Evolutionary conservation across 179 eudicot species (phyloP).

Genomic region (Actinidia chinensis): DNA sequence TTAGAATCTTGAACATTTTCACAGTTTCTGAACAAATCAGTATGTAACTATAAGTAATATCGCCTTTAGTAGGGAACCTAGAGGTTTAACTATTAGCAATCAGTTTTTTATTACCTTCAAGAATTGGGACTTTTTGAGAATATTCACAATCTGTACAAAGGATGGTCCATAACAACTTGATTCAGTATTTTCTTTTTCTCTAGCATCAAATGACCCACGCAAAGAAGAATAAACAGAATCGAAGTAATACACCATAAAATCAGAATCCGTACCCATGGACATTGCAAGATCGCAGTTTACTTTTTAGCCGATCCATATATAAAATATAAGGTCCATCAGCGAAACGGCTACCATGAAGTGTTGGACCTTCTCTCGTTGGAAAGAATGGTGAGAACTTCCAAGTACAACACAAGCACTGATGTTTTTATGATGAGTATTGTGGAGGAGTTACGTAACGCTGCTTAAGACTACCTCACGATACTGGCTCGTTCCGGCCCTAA

Average conservation of each 20-base stretch:
- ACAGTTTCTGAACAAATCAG: background rate
- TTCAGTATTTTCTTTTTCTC: background rate
- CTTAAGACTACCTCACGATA: slow-evolving; percentile 60
- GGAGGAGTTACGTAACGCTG: slow-evolving; percentile 78
- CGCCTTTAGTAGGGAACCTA: background rate
- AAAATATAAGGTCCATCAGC: slow-evolving; percentile 66
- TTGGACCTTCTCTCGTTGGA: slow-evolving; percentile 96
- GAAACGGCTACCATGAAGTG: slow-evolving; percentile 93
- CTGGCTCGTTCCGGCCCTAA: slow-evolving; percentile 67
- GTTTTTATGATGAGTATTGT: slow-evolving; percentile 63
- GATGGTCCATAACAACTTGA: background rate
- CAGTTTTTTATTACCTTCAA: background rate
- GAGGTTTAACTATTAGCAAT: background rate
- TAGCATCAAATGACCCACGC: background rate
- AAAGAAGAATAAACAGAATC: background rate
- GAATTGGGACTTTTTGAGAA: background rate
- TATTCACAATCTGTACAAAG: background rate
- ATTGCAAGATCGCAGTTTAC: slow-evolving; percentile 64
- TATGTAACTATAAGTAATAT: no score
- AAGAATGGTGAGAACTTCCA: slow-evolving; percentile 78
- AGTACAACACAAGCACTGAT: slow-evolving; percentile 61
- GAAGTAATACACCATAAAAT: slow-evolving; percentile 9
- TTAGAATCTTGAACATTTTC: background rate
- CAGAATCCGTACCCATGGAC: slow-evolving; percentile 74
- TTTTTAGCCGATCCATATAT: slow-evolving; percentile 69